Conservation (phyloP, 495 filamentous ascomycete genomes). For the Penicillium samsonianum region DNA sequence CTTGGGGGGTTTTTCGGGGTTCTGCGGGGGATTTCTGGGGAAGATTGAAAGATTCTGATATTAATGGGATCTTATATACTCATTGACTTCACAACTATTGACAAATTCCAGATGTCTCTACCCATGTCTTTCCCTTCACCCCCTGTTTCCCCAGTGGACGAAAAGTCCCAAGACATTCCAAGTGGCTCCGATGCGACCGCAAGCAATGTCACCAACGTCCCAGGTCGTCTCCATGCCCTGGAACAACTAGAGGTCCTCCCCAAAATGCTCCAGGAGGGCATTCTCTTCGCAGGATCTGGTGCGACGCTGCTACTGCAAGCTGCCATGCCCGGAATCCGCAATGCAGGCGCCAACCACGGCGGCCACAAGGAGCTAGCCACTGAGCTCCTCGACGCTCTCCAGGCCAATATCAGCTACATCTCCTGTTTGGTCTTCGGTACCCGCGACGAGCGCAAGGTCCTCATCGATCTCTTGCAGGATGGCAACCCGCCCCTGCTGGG, state of each 20-base stretch:
- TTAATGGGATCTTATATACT: neutral
- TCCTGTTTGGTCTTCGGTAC: slow-evolving; percentile 44
- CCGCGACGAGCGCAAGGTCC: slow-evolving; percentile 32
- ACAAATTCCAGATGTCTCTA: neutral
- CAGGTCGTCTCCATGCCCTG: slow-evolving; percentile 33
- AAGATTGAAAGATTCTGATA: neutral
- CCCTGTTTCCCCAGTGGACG: slow-evolving; percentile 25
- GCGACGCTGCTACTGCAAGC: slow-evolving; percentile 45
- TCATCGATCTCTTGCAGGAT: slow-evolving; percentile 31
- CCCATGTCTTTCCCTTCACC: slow-evolving; percentile 22
- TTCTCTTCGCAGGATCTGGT: slow-evolving; percentile 42
- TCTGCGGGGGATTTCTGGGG: slow-evolving; percentile 13
- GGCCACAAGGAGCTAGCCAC: slow-evolving; percentile 30
- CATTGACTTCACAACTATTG: neutral
- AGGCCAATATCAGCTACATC: slow-evolving; percentile 41
- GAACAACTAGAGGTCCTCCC: slow-evolving; percentile 42
- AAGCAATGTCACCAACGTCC: slow-evolving; percentile 14
- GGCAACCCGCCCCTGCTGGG: slow-evolving; percentile 30
- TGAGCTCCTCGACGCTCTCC: slow-evolving; percentile 38
- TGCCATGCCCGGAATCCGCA: slow-evolving; percentile 37
- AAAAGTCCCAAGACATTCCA: slow-evolving; percentile 17
- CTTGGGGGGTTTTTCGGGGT: neutral
- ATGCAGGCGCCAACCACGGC: slow-evolving; percentile 14
- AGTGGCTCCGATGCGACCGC: slow-evolving; percentile 1
- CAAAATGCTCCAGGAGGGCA: slow-evolving; percentile 45